A percentile compares a stretch with the other conserved stretches of the same genome.
Evolutionary conservation across 352 stramenopile genomes (phyloP).

Genomic region (Pythium aristosporum): DNA sequence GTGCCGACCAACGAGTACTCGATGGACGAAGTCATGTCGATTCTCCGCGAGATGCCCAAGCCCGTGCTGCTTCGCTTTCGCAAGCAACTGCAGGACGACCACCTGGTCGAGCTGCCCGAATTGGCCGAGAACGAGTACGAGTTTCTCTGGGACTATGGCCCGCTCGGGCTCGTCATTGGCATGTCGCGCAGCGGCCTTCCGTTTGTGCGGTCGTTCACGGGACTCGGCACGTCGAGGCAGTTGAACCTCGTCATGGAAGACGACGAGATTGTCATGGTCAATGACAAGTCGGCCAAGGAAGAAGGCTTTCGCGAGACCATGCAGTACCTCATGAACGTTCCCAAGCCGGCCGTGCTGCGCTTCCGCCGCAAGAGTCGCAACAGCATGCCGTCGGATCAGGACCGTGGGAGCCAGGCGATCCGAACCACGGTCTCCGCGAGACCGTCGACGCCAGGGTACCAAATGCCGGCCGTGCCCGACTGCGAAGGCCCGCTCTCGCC

Average conservation of each 20-base stretch:
- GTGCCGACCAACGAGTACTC: conserved; percentile 67
- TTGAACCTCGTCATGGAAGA: conserved; percentile 66
- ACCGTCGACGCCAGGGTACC: conserved; percentile 12
- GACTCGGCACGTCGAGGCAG: conserved; percentile 74
- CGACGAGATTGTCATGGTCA: conserved; percentile 84
- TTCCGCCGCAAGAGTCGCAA: conserved; percentile 43
- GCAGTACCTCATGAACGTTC: conserved; percentile 85
- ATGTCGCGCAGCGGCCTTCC: conserved; percentile 51
- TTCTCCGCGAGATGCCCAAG: conserved; percentile 78
- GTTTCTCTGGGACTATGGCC: conserved; percentile 82
- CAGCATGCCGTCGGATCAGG: background rate
- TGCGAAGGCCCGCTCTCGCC: conserved; percentile 15
- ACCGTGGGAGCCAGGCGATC: conserved; percentile 10
- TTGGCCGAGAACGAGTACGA: conserved; percentile 74
- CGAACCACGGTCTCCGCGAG: background rate
- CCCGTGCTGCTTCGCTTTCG: conserved; percentile 77
- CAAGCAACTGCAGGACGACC: conserved; percentile 48
- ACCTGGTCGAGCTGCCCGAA: conserved; percentile 50
- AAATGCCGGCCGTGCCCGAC: conserved; percentile 8
- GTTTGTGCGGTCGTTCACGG: conserved; percentile 81
- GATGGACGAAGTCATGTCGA: conserved; percentile 68
- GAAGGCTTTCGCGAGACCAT: conserved; percentile 78
- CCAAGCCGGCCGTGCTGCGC: conserved; percentile 74
- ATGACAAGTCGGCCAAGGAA: conserved; percentile 47
- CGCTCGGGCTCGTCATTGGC: conserved; percentile 69